A percentile compares a stretch with the other conserved stretches of the same genome.
Conservation (phyloP, 257 asterid genomes). For the Capsicum chinense region DNA sequence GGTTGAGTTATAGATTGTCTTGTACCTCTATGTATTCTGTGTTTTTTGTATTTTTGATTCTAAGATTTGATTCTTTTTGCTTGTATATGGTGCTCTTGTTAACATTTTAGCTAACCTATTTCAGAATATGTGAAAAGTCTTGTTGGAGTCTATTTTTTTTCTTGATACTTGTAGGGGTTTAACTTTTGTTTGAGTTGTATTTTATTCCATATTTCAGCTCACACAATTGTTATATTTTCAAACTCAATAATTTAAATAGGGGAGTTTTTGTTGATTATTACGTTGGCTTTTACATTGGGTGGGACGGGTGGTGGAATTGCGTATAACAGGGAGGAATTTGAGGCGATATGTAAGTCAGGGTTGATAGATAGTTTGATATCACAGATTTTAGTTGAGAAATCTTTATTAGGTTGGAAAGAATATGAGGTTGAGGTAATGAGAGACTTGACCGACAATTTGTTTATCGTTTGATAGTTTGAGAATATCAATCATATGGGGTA, state of each 20-base stretch:
- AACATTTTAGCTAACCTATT: too few species aligned
- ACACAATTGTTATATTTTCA: too few species aligned
- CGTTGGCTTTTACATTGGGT: conserved; percentile 94
- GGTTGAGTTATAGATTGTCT: too few species aligned
- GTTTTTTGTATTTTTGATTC: too few species aligned
- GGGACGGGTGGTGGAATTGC: conserved; percentile 99
- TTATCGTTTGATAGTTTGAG: conserved; percentile 95
- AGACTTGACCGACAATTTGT: conserved; percentile 96
- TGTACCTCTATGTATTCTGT: too few species aligned
- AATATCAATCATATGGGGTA: conserved; percentile 94
- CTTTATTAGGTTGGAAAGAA: conserved; percentile 97
- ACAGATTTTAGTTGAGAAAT: conserved; percentile 94
- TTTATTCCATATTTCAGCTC: too few species aligned
- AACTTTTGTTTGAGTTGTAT: too few species aligned
- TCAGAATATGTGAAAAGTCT: too few species aligned
- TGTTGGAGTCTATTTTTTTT: too few species aligned
- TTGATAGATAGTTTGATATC: conserved; percentile 91
- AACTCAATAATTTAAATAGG: conserved; percentile 49
- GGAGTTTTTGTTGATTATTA: conserved; percentile 88
- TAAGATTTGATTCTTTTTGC: too few species aligned
- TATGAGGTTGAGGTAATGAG: conserved; percentile 98
- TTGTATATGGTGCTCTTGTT: too few species aligned
- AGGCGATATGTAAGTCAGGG: conserved; percentile 92
- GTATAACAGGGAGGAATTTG: conserved; percentile 90
- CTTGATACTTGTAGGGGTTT: too few species aligned